phyloP scores from a whole-genome alignment of 2,329 filamentous ascomycete genomes.

The Calonectria pseudoreteaudii region DNA sequence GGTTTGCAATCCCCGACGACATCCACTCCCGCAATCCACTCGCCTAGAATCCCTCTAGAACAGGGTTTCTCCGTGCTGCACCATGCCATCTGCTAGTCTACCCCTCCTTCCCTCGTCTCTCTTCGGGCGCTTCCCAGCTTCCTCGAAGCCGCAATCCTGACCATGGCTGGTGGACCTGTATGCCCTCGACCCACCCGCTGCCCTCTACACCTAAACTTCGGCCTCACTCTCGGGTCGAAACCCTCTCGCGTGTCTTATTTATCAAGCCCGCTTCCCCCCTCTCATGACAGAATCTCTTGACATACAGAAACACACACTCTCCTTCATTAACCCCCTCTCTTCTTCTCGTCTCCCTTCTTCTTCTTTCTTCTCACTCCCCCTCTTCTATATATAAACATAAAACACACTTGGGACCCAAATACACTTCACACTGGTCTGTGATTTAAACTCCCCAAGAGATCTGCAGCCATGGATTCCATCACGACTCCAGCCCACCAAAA shows the following conservation, averaged over 20 bases:
- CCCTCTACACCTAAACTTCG: constrained; percentile 14
- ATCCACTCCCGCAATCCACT: background rate
- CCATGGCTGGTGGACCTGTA: constrained; percentile 8
- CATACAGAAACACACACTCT: background rate
- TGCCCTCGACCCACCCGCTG: constrained; percentile 17
- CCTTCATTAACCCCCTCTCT: background rate
- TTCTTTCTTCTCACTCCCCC: background rate
- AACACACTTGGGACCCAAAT: background rate
- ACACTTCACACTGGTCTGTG: background rate
- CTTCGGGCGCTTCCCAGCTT: background rate
- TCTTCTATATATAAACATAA: background rate
- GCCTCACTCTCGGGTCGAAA: constrained; percentile 23
- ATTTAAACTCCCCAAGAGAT: background rate
- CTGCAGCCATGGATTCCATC: constrained; percentile 35
- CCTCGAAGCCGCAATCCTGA: constrained; percentile 4
- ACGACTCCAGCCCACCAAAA: constrained; percentile 19
- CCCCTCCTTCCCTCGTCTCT: background rate
- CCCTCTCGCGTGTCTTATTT: constrained; percentile 11
- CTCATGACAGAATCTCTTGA: background rate
- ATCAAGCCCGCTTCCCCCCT: background rate
- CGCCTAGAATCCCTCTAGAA: constrained; percentile 2
- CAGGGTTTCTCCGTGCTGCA: constrained; percentile 1
- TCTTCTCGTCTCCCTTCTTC: background rate
- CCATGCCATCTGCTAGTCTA: background rate
- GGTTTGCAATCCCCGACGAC: background rate